Percentiles rank a stretch among this genome's conserved stretches.
phyloP scores from a whole-genome alignment of 1,284 basidiomycete species.

The Volvariella surrecta region DNA sequence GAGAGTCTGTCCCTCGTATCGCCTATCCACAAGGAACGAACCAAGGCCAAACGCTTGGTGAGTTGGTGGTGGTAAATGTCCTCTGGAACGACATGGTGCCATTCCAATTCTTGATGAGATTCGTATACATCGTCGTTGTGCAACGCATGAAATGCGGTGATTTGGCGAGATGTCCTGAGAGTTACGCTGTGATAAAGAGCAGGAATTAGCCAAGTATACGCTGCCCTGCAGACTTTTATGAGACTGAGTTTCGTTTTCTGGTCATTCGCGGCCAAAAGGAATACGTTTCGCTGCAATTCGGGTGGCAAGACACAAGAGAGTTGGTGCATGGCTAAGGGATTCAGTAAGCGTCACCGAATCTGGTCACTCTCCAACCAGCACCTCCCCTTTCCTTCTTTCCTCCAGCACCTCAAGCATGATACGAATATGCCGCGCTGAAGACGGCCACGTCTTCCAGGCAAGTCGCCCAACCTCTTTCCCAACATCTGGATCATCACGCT shows the following conservation, averaged over 20 bases:
- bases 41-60: slow-evolving; percentile 12
- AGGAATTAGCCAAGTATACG: slow-evolving; percentile 22
- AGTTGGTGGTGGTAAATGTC: slow-evolving; percentile 13
- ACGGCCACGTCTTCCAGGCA: slow-evolving; percentile 57
- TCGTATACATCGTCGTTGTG: too few species aligned
- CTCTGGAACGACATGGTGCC: slow-evolving; percentile 9
- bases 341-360: not conserved
- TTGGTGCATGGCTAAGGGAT: too few species aligned
- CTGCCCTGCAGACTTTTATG: slow-evolving; percentile 18
- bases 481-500: slow-evolving; percentile 4
- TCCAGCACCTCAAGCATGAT: slow-evolving; percentile 37
- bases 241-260: slow-evolving; percentile 11
- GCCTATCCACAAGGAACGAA: slow-evolving; percentile 26
- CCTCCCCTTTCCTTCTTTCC: slow-evolving; percentile 5
- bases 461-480: slow-evolving; percentile 8
- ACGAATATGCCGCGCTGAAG: slow-evolving; percentile 67
- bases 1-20: slow-evolving; percentile 10
- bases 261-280: slow-evolving; percentile 1
- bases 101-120: too few species aligned
- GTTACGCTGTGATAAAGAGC: slow-evolving; percentile 23
- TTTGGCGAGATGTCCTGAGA: slow-evolving; percentile 17
- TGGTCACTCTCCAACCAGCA: too few species aligned
- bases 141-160: slow-evolving; percentile 17
- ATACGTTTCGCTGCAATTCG: too few species aligned
- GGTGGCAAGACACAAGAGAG: too few species aligned